Conservation (phyloP, 2,329 filamentous ascomycete genomes). For the Acrocalymma vagum region DNA sequence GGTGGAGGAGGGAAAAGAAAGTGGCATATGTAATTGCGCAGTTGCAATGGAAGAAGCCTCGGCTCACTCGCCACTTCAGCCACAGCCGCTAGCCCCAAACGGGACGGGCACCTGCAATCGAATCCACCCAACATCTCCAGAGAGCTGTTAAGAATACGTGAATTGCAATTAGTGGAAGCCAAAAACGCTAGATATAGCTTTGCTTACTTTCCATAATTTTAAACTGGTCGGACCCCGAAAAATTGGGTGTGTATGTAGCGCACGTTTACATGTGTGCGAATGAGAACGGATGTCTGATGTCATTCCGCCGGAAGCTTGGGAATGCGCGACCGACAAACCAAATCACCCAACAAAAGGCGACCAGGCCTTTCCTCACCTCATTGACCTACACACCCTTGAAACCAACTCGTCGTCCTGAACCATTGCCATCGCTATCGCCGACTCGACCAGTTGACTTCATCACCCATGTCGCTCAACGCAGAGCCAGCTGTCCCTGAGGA, state of each 20-base stretch:
- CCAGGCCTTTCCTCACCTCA: constrained; percentile 4
- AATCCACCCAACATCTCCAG: too few species aligned
- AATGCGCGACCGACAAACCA: constrained; percentile 30
- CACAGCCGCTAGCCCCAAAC: constrained; percentile 16
- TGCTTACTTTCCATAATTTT: too few species aligned
- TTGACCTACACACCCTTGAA: too few species aligned
- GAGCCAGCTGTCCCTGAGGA: constrained; percentile 52
- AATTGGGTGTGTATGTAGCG: too few species aligned
- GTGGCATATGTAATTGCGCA: too few species aligned
- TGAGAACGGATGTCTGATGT: too few species aligned
- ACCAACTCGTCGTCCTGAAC: not conserved
- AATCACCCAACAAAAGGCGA: constrained; percentile 15
- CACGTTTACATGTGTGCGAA: too few species aligned
- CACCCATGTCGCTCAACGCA: constrained; percentile 50
- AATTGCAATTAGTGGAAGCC: too few species aligned
- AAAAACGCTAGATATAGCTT: too few species aligned
- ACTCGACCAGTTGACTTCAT: constrained; percentile 8
- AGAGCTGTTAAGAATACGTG: too few species aligned
- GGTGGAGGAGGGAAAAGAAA: too few species aligned
- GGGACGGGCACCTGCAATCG: not conserved
- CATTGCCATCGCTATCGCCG: constrained; percentile 11
- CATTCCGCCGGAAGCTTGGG: constrained; percentile 25
- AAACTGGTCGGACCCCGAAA: too few species aligned
- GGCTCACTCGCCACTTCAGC: constrained; percentile 25
- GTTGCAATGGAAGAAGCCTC: constrained; percentile 12